These are phyloP conservation scores for Olyra latifolia DNA, from an alignment of 176 grass and related monocot genomes.

Conservation along the genomic window DNA sequence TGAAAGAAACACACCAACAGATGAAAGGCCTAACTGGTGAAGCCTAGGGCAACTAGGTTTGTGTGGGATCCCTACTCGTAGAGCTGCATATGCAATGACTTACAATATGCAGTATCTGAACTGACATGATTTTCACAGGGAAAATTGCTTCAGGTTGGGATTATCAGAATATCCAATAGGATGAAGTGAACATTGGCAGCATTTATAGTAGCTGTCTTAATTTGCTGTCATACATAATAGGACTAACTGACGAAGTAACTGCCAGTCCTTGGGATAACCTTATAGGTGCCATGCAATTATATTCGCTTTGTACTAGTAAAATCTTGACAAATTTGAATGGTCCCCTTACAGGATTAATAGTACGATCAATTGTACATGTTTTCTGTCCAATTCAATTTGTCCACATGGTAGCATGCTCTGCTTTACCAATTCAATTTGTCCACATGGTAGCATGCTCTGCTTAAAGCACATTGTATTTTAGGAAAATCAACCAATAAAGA, in stretches of 20 bases:
- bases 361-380: constrained; percentile 14
- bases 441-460: constrained; percentile 18
- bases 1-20: neutral
- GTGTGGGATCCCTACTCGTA: neutral
- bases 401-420: constrained; percentile 19
- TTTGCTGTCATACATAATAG: neutral
- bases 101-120: neutral
- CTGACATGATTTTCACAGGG: constrained; percentile 1
- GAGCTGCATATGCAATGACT: neutral
- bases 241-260: constrained; percentile 4
- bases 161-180: constrained; percentile 27
- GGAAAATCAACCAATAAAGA: constrained; percentile 20
- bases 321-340: constrained; percentile 12
- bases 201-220: neutral
- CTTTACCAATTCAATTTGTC: constrained; percentile 20
- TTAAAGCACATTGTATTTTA: constrained; percentile 11
- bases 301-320: constrained; percentile 15
- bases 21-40: neutral
- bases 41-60: neutral
- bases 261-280: constrained; percentile 7
- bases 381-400: constrained; percentile 15
- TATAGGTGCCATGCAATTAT: neutral
- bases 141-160: constrained; percentile 1
- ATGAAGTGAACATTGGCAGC: constrained; percentile 27
- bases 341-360: constrained; percentile 2